These are phyloP conservation scores for Debaryomyces maramus DNA, from an alignment of 805 yeast species.

Conservation along the genomic window DNA sequence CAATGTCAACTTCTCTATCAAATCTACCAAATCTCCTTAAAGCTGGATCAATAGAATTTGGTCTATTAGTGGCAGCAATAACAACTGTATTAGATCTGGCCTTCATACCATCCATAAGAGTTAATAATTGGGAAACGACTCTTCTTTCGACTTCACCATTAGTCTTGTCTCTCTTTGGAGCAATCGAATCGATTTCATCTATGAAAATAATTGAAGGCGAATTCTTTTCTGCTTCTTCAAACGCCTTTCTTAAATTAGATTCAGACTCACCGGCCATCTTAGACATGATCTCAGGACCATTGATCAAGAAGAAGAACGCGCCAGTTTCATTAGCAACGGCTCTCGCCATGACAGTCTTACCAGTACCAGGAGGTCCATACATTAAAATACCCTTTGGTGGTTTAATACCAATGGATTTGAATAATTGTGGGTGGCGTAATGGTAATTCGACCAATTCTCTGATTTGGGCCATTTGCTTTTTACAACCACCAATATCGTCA, in stretches of 20 bases:
- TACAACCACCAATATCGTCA: constrained; percentile 98
- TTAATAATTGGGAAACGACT: constrained; percentile 95
- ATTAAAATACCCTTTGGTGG: constrained; percentile 97
- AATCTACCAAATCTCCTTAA: constrained; percentile 83
- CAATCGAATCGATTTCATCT: constrained; percentile 98
- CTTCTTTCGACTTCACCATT: constrained; percentile 99
- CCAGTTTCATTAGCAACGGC: constrained; percentile 99
- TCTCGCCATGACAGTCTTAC: constrained; percentile 98
- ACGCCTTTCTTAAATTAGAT: constrained; percentile 94
- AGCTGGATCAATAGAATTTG: constrained; percentile 84
- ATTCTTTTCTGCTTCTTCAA: constrained; percentile 98
- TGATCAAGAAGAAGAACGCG: constrained; percentile 95
- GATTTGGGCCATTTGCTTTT: constrained; percentile 99
- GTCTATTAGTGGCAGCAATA: constrained; percentile 94
- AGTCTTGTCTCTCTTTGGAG: constrained; percentile 99
- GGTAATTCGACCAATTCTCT: constrained; percentile 98
- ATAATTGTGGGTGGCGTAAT: constrained; percentile 95
- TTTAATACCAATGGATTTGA: constrained; percentile 96
- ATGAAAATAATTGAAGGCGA: constrained; percentile 97
- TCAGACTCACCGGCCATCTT: constrained; percentile 99
- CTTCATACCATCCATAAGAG: constrained; percentile 99
- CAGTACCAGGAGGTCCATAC: constrained; percentile 99
- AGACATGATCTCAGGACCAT: constrained; percentile 99
- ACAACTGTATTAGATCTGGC: constrained; percentile 98
- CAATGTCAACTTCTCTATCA: constrained; percentile 84